Percentiles rank a stretch among this genome's conserved stretches.
phyloP scores from a whole-genome alignment of 768 basidiomycete genomes.

The Tulasnella sp. region DNA sequence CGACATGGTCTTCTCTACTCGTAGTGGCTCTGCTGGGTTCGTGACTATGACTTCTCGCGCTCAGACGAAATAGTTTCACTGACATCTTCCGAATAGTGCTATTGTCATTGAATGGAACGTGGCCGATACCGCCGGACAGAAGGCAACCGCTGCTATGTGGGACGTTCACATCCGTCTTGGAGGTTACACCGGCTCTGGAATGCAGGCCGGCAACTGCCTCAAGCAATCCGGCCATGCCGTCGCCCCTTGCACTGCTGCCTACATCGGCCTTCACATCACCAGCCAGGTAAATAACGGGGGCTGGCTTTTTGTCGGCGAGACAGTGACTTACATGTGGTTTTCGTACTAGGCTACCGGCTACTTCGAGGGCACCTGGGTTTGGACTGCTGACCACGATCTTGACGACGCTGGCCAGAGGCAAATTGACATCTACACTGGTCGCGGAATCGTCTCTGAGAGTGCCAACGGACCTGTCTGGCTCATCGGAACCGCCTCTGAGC shows the following conservation, averaged over 20 bases:
- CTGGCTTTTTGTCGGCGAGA: conserved; percentile 20
- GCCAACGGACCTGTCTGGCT: conserved; percentile 66
- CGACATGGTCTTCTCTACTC: conserved; percentile 57
- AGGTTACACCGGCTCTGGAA: conserved; percentile 26
- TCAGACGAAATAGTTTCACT: neutral
- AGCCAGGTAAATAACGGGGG: conserved; percentile 33
- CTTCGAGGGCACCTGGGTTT: conserved; percentile 42
- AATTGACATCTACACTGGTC: conserved; percentile 51
- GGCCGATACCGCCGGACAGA: conserved; percentile 41
- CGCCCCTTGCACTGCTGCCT: conserved; percentile 50
- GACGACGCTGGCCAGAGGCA: conserved; percentile 44
- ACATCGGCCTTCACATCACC: conserved; percentile 54
- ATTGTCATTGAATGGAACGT: conserved; percentile 56
- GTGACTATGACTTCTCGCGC: neutral
- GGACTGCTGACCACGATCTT: conserved; percentile 74
- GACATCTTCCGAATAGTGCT: conserved; percentile 38
- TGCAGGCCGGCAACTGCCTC: conserved; percentile 33
- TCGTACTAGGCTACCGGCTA: conserved; percentile 9
- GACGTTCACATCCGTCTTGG: conserved; percentile 44
- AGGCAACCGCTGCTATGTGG: conserved; percentile 53
- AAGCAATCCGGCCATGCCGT: conserved; percentile 27
- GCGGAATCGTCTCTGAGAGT: conserved; percentile 68
- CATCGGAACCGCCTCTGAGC: conserved; percentile 50
- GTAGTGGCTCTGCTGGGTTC: conserved; percentile 31
- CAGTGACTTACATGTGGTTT: no score